Evolutionary conservation across 345 rosid species (phyloP).

Genomic region (Lagerstroemia speciosa): DNA sequence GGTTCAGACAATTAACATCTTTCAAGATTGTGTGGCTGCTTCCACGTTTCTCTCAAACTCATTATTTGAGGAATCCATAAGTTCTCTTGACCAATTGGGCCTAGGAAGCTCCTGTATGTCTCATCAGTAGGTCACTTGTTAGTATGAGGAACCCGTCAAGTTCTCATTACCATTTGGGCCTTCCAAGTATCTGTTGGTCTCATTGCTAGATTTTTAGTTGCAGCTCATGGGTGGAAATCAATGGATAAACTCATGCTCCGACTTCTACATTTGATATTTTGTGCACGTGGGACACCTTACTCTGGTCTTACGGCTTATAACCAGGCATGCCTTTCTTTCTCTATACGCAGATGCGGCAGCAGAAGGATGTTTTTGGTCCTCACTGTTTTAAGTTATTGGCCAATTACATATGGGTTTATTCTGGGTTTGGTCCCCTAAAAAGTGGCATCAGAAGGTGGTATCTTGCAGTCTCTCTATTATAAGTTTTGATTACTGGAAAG

Average conservation of each 20-base stretch:
- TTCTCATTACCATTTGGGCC: neutral
- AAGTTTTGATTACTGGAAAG: neutral
- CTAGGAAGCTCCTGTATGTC: neutral
- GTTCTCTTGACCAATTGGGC: neutral
- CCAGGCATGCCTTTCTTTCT: neutral
- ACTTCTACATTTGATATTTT: neutral
- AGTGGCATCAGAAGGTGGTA: constrained; percentile 68
- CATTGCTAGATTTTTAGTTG: neutral
- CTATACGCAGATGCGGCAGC: constrained; percentile 68
- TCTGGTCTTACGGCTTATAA: neutral
- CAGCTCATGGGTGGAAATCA: neutral
- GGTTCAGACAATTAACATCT: neutral
- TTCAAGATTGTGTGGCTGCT: neutral
- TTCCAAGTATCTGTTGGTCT: neutral
- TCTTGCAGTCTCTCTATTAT: constrained; percentile 2
- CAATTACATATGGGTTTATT: constrained; percentile 64
- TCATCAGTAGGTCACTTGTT: neutral
- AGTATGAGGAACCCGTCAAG: neutral
- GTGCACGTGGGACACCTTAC: neutral
- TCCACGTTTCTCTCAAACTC: neutral
- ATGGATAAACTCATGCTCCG: neutral
- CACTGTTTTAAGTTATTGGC: constrained; percentile 76
- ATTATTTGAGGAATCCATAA: neutral
- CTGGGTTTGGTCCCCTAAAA: constrained; percentile 64
- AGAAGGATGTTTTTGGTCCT: constrained; percentile 54